These are phyloP conservation scores for Dianthus caryophyllus DNA, from an alignment of 148 eudicot genomes.

Conservation along the genomic window DNA sequence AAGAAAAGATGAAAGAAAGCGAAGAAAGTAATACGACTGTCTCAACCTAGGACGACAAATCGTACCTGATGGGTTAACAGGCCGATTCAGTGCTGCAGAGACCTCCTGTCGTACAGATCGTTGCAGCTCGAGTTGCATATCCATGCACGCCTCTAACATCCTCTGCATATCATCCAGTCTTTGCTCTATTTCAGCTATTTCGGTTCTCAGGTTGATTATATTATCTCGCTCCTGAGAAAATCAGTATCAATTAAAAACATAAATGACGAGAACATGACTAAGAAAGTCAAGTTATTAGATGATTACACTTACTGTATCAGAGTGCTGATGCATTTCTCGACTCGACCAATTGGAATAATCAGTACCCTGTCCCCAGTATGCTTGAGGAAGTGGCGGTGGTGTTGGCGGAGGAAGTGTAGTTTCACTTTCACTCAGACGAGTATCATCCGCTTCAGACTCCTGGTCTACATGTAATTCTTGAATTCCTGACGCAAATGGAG, in stretches of 20 bases:
- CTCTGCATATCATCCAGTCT: conserved; percentile 81
- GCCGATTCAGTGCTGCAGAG: conserved; percentile 69
- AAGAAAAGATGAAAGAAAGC: not conserved
- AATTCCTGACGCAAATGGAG: conserved; percentile 33
- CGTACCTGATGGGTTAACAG: conserved; percentile 42
- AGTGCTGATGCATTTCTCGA: conserved; percentile 30
- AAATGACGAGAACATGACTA: not conserved
- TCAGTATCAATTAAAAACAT: not conserved
- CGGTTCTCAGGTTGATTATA: conserved; percentile 70
- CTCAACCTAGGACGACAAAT: too few relatives aligned
- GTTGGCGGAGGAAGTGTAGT: conserved; percentile 28
- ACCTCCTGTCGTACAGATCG: conserved; percentile 69
- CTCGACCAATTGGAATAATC: conserved; percentile 38
- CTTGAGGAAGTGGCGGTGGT: conserved; percentile 32
- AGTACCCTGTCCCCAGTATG: conserved; percentile 41
- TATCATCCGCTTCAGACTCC: conserved; percentile 19
- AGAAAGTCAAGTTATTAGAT: not conserved
- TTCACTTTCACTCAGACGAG: conserved; percentile 28
- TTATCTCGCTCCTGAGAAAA: conserved; percentile 69
- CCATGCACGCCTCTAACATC: conserved; percentile 93
- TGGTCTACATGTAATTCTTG: conserved; percentile 39
- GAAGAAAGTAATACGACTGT: too few relatives aligned
- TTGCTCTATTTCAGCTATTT: conserved; percentile 80
- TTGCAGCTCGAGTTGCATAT: conserved; percentile 88
- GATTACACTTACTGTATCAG: conserved; percentile 52